phyloP scores from a whole-genome alignment of 441 rosid species.

The Erodium trifolium region DNA sequence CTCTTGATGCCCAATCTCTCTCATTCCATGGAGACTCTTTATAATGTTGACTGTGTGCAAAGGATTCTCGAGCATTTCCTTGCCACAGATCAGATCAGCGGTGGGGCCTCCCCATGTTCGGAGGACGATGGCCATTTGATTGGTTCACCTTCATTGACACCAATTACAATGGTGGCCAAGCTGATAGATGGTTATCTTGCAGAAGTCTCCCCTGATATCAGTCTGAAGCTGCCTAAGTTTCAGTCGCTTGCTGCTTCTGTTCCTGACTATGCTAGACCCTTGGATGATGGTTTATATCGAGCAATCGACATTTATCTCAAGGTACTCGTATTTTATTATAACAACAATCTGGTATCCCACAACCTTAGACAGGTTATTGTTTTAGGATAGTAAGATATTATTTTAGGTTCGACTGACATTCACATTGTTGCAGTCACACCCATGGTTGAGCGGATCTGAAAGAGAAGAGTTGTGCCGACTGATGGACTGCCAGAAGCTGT shows the following conservation, averaged over 20 bases:
- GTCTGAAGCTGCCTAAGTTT: constrained; percentile 83
- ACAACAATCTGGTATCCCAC: no score
- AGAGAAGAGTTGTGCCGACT: constrained; percentile 81
- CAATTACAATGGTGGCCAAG: constrained; percentile 78
- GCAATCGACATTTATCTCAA: constrained; percentile 86
- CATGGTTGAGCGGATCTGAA: constrained; percentile 77
- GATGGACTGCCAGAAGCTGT: constrained; percentile 94
- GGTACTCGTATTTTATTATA: constrained; percentile 32
- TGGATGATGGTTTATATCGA: constrained; percentile 94
- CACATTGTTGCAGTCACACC: constrained; percentile 66
- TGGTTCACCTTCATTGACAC: constrained; percentile 74
- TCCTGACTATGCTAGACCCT: constrained; percentile 83
- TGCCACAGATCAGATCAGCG: constrained; percentile 59
- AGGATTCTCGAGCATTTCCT: constrained; percentile 80
- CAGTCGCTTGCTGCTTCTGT: constrained; percentile 82
- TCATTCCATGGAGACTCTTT: constrained; percentile 77
- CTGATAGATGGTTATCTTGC: constrained; percentile 46
- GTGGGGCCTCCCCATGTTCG: constrained; percentile 73
- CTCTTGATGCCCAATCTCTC: constrained; percentile 88
- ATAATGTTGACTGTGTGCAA: constrained; percentile 84
- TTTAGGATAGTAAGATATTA: no score
- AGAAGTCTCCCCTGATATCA: constrained; percentile 84
- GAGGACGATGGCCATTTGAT: constrained; percentile 70
- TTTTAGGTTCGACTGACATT: no score
- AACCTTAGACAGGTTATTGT: no score